Evolutionary conservation across 2,329 filamentous ascomycete species (phyloP).

Genomic region (Xylogone sp.): DNA sequence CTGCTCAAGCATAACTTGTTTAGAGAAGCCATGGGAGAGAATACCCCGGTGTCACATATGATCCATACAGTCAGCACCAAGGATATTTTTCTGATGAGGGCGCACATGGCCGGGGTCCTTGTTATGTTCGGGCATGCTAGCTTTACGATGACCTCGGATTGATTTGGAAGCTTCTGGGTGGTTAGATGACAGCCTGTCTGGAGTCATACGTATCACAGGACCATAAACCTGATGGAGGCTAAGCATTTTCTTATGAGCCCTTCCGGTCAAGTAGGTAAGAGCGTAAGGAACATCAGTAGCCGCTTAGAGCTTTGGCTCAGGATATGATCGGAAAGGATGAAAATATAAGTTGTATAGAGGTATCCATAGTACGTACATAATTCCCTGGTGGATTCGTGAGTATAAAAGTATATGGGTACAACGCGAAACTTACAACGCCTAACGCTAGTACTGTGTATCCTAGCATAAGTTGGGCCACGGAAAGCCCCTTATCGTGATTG

Average conservation of each 20-base stretch:
- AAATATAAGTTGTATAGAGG: constrained; percentile 19
- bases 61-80: constrained; percentile 26
- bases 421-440: too few relatives aligned
- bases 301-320: constrained; percentile 23
- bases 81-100: constrained; percentile 29
- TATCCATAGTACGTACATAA: too few relatives aligned
- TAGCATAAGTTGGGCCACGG: too few relatives aligned
- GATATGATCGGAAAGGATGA: constrained; percentile 23
- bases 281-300: constrained; percentile 7
- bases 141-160: constrained; percentile 23
- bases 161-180: constrained; percentile 26
- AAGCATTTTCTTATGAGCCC: neutral
- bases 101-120: constrained; percentile 30
- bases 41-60: constrained; percentile 32
- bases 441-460: too few relatives aligned
- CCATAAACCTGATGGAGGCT: constrained; percentile 18
- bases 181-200: constrained; percentile 28
- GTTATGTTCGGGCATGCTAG: constrained; percentile 23
- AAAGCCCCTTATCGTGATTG: too few relatives aligned
- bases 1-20: constrained; percentile 29
- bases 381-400: too few relatives aligned
- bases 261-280: neutral
- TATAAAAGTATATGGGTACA: too few relatives aligned
- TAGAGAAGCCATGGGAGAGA: constrained; percentile 29
- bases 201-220: constrained; percentile 27